Evolutionary conservation across 2,329 filamentous ascomycete genomes (phyloP), one percentile per base, ranked within the genome.

Genomic region (Colletotrichum melonis): DNA sequence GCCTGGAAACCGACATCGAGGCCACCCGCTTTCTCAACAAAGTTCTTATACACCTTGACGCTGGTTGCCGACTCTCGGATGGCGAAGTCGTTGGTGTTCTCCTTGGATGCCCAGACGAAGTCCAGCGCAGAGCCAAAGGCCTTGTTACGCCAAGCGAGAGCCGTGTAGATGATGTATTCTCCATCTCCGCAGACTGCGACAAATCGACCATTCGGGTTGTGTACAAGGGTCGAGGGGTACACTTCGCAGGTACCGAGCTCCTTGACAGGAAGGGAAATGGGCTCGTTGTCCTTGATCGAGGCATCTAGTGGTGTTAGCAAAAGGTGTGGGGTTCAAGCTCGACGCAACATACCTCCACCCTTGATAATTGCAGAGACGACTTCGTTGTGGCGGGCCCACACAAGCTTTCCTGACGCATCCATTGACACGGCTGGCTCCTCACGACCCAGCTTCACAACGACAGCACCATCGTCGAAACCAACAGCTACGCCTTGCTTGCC

Each of bases 101-200:
- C 96, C 84, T 98, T 98, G 57, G 94, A 94, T 0, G 93, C 96
- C 97, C 97, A 99, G 12, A 94, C 95, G 82, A 99, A 99, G 84
- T 99, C 97, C 65, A 98, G 86, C 7, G 96, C 97, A 54, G 94
- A 95, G 26, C 97, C 97, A 79, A 99, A 99, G 4, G 95, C 95
- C 86, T 98, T 98, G 85, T 99, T 98, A 81, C 97, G 92, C 90
- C 97, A 97, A 3, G 96, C 96, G 72, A 98, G 89, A 69, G 97
- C 95, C 32, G 97, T 98, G 86, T 98, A 98, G 79, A 98, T 98
- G 82, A 98, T 98, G 85, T 98, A 99, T 84, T 99, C 97, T 75
- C 97, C 97, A 81, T 99, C 97, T 76, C 97, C 97, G 77, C 96
- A 98, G 60, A 89, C 87, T 22, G 87, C 83, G 62, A 97, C 94